Base-by-base conservation (phyloP, 139 green algal species). In the Chlorella vulgaris region DNA sequence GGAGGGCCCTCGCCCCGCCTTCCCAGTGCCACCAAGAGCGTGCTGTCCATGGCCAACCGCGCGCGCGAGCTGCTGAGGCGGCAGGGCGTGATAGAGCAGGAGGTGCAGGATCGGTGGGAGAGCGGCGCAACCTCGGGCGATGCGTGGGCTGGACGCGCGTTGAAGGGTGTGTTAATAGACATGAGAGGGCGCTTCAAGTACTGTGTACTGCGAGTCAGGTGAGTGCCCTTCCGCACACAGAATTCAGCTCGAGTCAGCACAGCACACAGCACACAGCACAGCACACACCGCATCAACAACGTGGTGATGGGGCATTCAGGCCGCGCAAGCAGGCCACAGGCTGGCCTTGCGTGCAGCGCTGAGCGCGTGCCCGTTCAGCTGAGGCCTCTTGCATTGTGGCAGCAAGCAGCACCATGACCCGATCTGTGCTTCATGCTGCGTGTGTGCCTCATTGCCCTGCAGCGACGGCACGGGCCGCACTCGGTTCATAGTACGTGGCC, bases 51-150 rank as follows among this genome's bases (percentile, higher is more conserved):
- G 42, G 85, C 81, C 22, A 77, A 50, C 42, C 87, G 84, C 50
- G 91, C 89, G 19, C 66, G 69, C 4, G 65, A 92, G 62, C 87
- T 94, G 80, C 88, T 94, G 84, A 74, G 88, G 81, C 79, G 91
- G 78, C 91, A 94, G 85, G 36, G 81, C 24, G 84, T 89, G 22
- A 86, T 92, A 4, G 89, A 95, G 69, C 66, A 81, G 42, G 73
- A 82, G 21, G 89, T 78, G 36, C 53, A 80, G 35, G 65, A 87
- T 62, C 0, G 22, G 31, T 80, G 82, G 68, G 55, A 82, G 33
- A 53, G 31, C 40, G 60, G 62, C 33, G 33, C 26, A 50, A 55
- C 31, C 47, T 47, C 63, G 1, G 70, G 73, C 21, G 78, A 42
- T 7, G 19, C 33, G 8, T 86, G 82, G 82, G 82, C 40, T 6